Conservation (phyloP, 148 eudicot genomes). For the Mesembryanthemum crystallinum region DNA sequence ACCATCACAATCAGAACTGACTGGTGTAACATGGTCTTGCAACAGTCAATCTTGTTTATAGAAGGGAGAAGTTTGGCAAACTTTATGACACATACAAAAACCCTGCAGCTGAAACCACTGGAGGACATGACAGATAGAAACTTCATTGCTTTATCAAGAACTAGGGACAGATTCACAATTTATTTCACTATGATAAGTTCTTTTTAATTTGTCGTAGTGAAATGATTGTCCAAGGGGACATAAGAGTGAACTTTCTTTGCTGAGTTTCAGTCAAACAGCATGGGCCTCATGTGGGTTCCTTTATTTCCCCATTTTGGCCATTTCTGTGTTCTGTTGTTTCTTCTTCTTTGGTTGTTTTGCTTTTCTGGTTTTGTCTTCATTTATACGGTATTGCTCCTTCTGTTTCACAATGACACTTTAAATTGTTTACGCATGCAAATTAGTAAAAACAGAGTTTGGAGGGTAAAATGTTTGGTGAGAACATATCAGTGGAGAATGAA, state of each 20-base stretch:
- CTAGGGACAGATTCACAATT: conserved; percentile 14
- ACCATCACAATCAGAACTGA: not conserved
- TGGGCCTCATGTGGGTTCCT: conserved; percentile 82
- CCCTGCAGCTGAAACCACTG: conserved; percentile 24
- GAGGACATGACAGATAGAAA: conserved; percentile 11
- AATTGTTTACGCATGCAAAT: too few relatives aligned
- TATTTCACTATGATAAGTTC: conserved; percentile 20
- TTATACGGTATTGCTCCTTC: not conserved
- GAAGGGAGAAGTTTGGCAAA: not conserved
- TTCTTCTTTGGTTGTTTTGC: not conserved
- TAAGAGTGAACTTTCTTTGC: conserved; percentile 32
- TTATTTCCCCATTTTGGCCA: conserved; percentile 26
- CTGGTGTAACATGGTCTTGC: not conserved
- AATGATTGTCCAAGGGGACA: conserved; percentile 36
- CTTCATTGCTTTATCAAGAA: conserved; percentile 12
- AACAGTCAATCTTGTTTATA: not conserved
- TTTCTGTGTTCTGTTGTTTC: conserved; percentile 12
- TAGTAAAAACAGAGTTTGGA: too few relatives aligned
- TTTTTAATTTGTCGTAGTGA: conserved; percentile 35
- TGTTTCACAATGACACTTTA: not conserved
- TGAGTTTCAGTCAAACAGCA: conserved; percentile 41
- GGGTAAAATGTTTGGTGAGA: too few relatives aligned
- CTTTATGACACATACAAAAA: not conserved
- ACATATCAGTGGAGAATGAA: too few relatives aligned
- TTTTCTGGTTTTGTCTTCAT: not conserved